Conservation (phyloP, 179 eudicot species). For the Vitellaria paradoxa region DNA sequence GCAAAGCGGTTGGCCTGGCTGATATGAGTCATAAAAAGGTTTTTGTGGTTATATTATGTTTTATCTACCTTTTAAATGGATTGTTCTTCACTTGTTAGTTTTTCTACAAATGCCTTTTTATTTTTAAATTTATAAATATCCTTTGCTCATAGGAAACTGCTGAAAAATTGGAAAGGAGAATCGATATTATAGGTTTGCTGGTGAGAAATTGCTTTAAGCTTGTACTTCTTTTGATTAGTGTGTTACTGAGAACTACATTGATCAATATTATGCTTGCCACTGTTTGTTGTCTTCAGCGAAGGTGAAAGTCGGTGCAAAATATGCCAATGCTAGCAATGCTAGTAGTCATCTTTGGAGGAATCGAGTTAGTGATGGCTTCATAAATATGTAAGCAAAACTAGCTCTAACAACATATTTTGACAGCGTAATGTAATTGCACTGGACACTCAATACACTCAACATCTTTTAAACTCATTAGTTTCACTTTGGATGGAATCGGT, state of each 20-base stretch:
- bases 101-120: background rate
- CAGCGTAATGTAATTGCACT: background rate
- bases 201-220: slow-evolving; percentile 32
- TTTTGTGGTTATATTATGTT: slow-evolving; percentile 17
- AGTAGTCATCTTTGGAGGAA: slow-evolving; percentile 45
- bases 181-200: slow-evolving; percentile 47
- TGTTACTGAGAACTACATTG: slow-evolving; percentile 3
- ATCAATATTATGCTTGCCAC: background rate
- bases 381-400: slow-evolving; percentile 45
- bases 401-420: background rate
- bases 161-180: slow-evolving; percentile 29
- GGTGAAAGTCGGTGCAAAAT: slow-evolving; percentile 42
- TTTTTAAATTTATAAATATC: background rate
- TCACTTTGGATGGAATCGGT: background rate
- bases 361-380: slow-evolving; percentile 54
- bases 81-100: slow-evolving; percentile 8
- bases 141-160: slow-evolving; percentile 42
- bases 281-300: slow-evolving; percentile 43
- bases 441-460: background rate
- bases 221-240: slow-evolving; percentile 10
- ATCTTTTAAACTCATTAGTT: slow-evolving; percentile 5
- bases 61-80: background rate
- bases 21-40: slow-evolving; percentile 37
- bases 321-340: slow-evolving; percentile 40
- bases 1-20: slow-evolving; percentile 37